Base-by-base conservation (phyloP, 805 yeast species). In the Lipomyces sp. region DNA sequence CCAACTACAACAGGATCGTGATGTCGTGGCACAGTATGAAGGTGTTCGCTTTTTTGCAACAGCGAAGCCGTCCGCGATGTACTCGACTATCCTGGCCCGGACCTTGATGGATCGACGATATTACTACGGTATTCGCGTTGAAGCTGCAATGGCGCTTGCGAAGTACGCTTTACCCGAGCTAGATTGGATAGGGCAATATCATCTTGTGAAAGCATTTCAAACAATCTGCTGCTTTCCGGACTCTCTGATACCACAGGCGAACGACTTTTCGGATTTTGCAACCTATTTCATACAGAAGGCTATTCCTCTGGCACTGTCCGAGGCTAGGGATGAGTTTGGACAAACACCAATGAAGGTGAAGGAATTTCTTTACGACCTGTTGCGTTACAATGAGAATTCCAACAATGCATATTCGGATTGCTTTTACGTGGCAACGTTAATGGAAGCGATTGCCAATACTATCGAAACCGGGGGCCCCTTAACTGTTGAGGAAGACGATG, bases 21-120 rank as follows among this genome's bases (percentile, higher is more conserved):
- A 93, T 64, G 95, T 93, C 18, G 96, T 89, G 54, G 98, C 99
- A 0, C 99, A 93, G 63, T 69, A 81, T 38, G 96, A 88, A 47
- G 88, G 96, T 8, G 77, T 90, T 14, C 70, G 75, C 43, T 86
- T 78, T 65, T 91, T 87, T 67, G 82, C 84, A 6, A 78, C 75
- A 10, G 75, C 74, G 45, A 76, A 79, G 48, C 86, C 89, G 0
- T 75, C 77, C 1, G 58, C 74, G 0, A 72, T 85, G 4, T 85
- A 88, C 63, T 86, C 95, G 6, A 81, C 95, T 0, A 77, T 86
- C 19, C 70, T 93, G 38, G 70, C 86, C 2, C 73, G 97, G 46
- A 90, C 98, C 0, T 67, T 87, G 3, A 74, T 90, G 79, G 99
- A 93, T 65, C 63, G 74, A 4, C 72, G 96, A 35, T 93, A 93